These are phyloP conservation scores for Ilex asprella DNA, from an alignment of 257 asterid species.

Conservation along the genomic window DNA sequence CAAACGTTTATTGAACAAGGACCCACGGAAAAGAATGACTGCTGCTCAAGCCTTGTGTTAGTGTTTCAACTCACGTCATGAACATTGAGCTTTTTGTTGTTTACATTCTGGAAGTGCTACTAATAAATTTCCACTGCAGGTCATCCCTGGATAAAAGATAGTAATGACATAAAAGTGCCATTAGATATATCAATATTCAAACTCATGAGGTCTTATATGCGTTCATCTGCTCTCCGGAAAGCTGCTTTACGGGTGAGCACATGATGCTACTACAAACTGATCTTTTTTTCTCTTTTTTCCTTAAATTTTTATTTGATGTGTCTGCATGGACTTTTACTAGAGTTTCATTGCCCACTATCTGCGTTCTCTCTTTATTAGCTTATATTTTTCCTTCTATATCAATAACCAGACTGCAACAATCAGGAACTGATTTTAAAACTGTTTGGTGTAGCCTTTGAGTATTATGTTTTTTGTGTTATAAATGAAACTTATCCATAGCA, in stretches of 20 bases:
- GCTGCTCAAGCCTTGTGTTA: slow-evolving; percentile 5
- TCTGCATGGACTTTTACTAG: no score
- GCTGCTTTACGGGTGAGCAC: slow-evolving; percentile 78
- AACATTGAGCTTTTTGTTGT: not conserved
- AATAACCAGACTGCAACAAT: no score
- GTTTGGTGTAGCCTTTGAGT: no score
- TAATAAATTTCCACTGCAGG: slow-evolving; percentile 42
- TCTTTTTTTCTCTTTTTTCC: not conserved
- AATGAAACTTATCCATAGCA: no score
- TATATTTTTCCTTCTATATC: no score
- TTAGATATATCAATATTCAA: slow-evolving; percentile 73
- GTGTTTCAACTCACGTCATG: not conserved
- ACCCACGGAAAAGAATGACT: slow-evolving; percentile 4
- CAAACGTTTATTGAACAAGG: not conserved
- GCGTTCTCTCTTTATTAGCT: no score
- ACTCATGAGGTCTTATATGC: slow-evolving; percentile 85
- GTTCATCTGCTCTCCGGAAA: slow-evolving; percentile 89
- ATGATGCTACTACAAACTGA: slow-evolving; percentile 2
- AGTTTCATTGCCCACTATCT: no score
- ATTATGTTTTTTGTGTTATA: no score
- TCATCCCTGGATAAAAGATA: slow-evolving; percentile 83
- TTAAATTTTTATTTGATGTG: not conserved
- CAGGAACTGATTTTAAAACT: no score
- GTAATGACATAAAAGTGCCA: slow-evolving; percentile 49
- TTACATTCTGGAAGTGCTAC: not conserved